Evolutionary conservation across 148 eudicot genomes (phyloP).

Genomic region (Diospyros kaki): DNA sequence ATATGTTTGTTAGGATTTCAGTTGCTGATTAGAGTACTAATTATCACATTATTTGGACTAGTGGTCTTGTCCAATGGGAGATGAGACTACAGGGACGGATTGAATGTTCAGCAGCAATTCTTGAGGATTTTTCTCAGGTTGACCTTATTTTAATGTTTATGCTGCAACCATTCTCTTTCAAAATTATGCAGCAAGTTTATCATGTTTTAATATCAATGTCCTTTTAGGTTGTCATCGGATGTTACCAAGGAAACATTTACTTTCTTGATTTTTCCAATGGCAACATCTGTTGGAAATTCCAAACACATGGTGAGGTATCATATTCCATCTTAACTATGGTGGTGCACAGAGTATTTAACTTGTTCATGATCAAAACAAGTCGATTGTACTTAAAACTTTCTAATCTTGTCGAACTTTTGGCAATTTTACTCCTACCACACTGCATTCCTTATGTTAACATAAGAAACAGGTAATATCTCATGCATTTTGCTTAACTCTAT

Average conservation of each 20-base stretch:
- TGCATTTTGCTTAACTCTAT: not conserved
- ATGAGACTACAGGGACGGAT: slow-evolving; percentile 60
- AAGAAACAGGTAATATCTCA: not conserved
- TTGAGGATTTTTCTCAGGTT: slow-evolving; percentile 77
- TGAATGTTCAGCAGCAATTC: slow-evolving; percentile 74
- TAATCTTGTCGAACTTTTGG: not conserved
- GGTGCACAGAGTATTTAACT: no score
- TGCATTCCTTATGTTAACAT: not conserved
- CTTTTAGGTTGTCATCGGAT: slow-evolving; percentile 64
- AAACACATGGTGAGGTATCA: slow-evolving; percentile 70
- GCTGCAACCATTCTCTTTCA: no score
- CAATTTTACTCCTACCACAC: not conserved
- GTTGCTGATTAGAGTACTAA: not conserved
- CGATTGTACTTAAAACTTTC: not conserved
- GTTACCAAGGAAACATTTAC: slow-evolving; percentile 88
- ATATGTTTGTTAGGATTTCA: not conserved
- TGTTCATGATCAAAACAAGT: not conserved
- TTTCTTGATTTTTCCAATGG: slow-evolving; percentile 62
- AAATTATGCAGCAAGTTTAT: not conserved
- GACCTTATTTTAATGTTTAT: not conserved
- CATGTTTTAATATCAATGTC: not conserved
- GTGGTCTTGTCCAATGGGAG: slow-evolving; percentile 70
- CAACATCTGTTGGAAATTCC: slow-evolving; percentile 63
- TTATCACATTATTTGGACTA: slow-evolving; percentile 18
- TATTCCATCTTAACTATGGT: no score